Percentiles rank a stretch among this genome's conserved stretches.
Evolutionary conservation across 202 grass and related monocot species (phyloP).

Genomic region (Zoysia matrella): DNA sequence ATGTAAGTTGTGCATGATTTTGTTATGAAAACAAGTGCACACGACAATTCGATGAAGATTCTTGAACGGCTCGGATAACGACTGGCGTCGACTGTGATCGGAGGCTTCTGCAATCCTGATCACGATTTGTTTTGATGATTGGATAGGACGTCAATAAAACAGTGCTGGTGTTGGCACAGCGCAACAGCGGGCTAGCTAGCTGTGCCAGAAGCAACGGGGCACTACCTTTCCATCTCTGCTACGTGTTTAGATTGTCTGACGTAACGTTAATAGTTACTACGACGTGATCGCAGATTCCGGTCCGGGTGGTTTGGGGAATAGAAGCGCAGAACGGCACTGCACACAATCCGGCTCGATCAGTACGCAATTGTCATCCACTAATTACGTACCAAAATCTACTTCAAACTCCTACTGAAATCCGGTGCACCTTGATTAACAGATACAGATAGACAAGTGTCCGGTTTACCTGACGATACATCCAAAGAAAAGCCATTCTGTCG

Average conservation of each 20-base stretch:
- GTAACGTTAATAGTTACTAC: too few relatives aligned
- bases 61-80: constrained; percentile 38
- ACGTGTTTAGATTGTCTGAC: not conserved
- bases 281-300: too few relatives aligned
- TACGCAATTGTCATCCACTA: not conserved
- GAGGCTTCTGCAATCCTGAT: constrained; percentile 37
- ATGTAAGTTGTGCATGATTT: not conserved
- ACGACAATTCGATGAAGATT: constrained; percentile 2
- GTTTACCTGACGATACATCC: not conserved
- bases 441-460: constrained; percentile 13
- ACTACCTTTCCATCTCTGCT: not conserved
- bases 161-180: constrained; percentile 1
- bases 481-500: not conserved
- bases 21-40: not conserved
- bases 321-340: constrained; percentile 18
- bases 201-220: constrained; percentile 36
- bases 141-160: not conserved
- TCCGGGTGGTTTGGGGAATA: not conserved
- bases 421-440: too few relatives aligned
- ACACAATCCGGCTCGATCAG: not conserved
- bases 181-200: not conserved
- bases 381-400: not conserved
- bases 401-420: not conserved
- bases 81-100: not conserved
- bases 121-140: not conserved